Conservation (phyloP, 345 rosid genomes). For the Angophora floribunda region DNA sequence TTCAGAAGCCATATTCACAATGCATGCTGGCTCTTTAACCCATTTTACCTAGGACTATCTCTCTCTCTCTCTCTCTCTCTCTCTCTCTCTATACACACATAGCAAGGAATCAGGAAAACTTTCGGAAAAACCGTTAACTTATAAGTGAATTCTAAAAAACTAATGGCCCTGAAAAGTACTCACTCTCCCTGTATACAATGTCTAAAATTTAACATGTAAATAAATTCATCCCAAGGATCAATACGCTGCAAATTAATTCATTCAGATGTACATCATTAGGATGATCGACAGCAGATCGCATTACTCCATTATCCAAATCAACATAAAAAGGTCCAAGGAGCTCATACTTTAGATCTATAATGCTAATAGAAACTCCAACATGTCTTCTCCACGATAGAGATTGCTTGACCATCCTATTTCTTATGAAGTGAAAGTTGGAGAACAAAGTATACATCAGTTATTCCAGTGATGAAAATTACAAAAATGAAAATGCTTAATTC, state of each 20-base stretch:
- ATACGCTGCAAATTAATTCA: not conserved
- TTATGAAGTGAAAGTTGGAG: not conserved
- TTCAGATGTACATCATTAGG: not conserved
- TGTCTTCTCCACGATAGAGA: not conserved
- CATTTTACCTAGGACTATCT: not conserved
- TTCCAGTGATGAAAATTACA: not conserved
- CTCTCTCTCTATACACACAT: not conserved
- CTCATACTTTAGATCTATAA: not conserved
- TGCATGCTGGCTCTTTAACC: not conserved
- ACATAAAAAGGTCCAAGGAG: not conserved
- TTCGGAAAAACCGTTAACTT: accelerated
- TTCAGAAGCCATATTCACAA: not conserved
- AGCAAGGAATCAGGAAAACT: not conserved
- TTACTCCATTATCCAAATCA: not conserved
- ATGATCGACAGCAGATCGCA: not conserved
- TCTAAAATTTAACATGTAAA: not conserved
- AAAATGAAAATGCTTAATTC: not conserved
- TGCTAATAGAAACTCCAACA: not conserved
- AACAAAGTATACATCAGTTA: not conserved
- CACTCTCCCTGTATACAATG: not conserved
- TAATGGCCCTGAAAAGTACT: not conserved
- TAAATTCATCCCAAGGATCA: not conserved
- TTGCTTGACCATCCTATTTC: not conserved
- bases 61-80: not conserved
- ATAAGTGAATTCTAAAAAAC: not conserved